Conservation (phyloP, 768 basidiomycete species). For the Boletellus emodensis region DNA sequence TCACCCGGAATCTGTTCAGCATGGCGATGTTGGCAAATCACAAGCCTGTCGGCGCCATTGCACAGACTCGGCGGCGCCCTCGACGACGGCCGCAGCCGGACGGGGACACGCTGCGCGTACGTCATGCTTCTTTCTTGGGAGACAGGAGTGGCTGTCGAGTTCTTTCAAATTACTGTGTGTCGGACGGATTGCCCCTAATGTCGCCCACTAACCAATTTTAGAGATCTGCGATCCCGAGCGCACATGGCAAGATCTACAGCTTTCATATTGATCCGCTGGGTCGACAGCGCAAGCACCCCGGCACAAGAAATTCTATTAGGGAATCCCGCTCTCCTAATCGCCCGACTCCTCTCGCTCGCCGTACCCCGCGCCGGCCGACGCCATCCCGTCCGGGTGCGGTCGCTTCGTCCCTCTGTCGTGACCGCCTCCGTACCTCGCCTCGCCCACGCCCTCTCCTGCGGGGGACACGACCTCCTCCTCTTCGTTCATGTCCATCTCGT, state of each 20-base stretch:
- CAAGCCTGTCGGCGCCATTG: not conserved
- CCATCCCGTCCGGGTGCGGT: slow-evolving; percentile 46
- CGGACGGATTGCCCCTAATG: slow-evolving; percentile 15
- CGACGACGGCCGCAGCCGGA: slow-evolving; percentile 33
- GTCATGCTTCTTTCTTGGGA: slow-evolving; percentile 13
- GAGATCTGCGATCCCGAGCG: slow-evolving; percentile 12
- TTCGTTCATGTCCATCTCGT: slow-evolving; percentile 62
- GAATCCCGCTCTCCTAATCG: slow-evolving; percentile 28
- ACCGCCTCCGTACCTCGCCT: slow-evolving; percentile 34
- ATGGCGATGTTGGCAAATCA: not conserved
- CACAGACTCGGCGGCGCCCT: slow-evolving; percentile 41
- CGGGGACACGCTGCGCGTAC: slow-evolving; percentile 18
- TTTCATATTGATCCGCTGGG: slow-evolving; percentile 23
- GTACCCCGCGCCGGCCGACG: slow-evolving; percentile 23
- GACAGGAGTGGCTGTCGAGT: slow-evolving; percentile 10
- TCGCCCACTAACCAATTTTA: slow-evolving; percentile 19
- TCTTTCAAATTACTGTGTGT: slow-evolving; percentile 19
- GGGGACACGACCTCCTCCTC: slow-evolving; percentile 44
- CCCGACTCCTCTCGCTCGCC: slow-evolving; percentile 33
- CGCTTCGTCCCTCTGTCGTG: slow-evolving; percentile 56
- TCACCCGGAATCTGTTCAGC: slow-evolving; percentile 7
- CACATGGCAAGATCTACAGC: slow-evolving; percentile 27
- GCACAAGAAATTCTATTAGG: slow-evolving; percentile 35
- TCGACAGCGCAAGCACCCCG: slow-evolving; percentile 13
- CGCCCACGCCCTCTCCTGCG: slow-evolving; percentile 26